A percentile compares a stretch with the other conserved stretches of the same genome.
phyloP scores from a whole-genome alignment of 2,329 filamentous ascomycete species.

The Pseudodiploospora longispora region DNA sequence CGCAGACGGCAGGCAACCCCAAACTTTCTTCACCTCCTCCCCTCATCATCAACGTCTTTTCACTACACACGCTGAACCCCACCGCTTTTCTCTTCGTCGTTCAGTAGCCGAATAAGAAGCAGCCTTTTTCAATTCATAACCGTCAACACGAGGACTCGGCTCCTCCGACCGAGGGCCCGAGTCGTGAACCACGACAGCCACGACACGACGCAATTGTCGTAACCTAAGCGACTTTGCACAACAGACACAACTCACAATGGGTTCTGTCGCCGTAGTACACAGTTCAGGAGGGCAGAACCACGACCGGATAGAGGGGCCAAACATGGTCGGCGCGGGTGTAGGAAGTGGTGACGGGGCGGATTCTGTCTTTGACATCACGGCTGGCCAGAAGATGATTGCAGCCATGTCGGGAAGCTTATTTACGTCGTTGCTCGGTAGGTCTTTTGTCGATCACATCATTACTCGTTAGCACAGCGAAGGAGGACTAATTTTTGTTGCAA shows the following conservation, averaged over 20 bases:
- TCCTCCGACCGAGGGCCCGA: not conserved
- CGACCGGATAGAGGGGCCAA: constrained; percentile 20
- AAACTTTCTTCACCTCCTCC: no score
- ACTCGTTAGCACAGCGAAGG: not conserved
- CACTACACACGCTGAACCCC: no score
- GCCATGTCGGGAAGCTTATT: constrained; percentile 84
- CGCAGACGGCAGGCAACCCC: no score
- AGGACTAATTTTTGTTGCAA: no score
- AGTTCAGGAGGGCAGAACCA: constrained; percentile 17
- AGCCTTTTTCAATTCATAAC: no score
- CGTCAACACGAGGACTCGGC: not conserved
- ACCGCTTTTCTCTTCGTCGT: no score
- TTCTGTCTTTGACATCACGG: constrained; percentile 59
- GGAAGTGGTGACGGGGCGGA: constrained; percentile 15
- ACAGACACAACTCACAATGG: constrained; percentile 5
- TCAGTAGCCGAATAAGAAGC: no score
- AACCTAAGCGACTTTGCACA: not conserved
- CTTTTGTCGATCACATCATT: not conserved
- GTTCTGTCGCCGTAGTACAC: constrained; percentile 7
- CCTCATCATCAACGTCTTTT: no score
- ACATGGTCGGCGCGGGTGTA: constrained; percentile 16
- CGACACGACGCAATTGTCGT: not conserved
- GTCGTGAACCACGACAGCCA: constrained; percentile 3
- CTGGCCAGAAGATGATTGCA: constrained; percentile 88
- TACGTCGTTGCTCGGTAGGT: constrained; percentile 77